Evolutionary conservation across 23 red algal genomes (phyloP).

Genomic region (Chondrus crispus): DNA sequence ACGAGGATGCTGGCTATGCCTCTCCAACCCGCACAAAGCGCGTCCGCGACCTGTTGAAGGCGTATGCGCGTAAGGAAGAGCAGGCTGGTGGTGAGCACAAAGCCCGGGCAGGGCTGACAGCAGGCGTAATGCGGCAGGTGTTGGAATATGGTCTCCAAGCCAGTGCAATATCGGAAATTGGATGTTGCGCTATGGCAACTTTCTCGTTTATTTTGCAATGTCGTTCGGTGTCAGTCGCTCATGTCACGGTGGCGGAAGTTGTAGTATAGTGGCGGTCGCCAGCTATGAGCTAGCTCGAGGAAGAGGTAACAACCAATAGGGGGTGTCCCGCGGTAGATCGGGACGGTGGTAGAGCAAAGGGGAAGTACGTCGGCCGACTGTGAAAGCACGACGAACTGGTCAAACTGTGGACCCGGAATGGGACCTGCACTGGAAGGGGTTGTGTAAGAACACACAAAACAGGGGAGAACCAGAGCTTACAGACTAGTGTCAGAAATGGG

Average conservation of each 20-base stretch:
- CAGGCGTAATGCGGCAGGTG: background rate
- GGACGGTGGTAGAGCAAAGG: too few relatives aligned
- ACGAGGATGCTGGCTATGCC: background rate
- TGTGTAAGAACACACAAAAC: too few relatives aligned
- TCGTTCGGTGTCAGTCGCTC: background rate
- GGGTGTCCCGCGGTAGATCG: too few relatives aligned
- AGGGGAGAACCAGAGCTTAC: too few relatives aligned
- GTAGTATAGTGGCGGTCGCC: too few relatives aligned
- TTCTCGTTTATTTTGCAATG: background rate
- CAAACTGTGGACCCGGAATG: too few relatives aligned
- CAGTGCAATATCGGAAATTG: background rate
- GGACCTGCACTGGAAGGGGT: too few relatives aligned
- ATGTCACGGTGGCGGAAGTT: background rate
- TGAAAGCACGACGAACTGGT: too few relatives aligned
- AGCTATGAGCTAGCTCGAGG: too few relatives aligned
- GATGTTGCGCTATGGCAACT: background rate
- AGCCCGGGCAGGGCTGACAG: background rate
- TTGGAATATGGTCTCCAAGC: background rate
- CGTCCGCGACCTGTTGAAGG: background rate
- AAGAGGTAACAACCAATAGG: too few relatives aligned
- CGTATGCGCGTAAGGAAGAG: background rate
- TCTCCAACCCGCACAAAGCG: background rate
- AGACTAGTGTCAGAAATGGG: too few relatives aligned
- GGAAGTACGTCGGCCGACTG: too few relatives aligned
- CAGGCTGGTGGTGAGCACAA: background rate